Base-by-base conservation (phyloP, 345 rosid genomes). In the Cardamine resedifolia region DNA sequence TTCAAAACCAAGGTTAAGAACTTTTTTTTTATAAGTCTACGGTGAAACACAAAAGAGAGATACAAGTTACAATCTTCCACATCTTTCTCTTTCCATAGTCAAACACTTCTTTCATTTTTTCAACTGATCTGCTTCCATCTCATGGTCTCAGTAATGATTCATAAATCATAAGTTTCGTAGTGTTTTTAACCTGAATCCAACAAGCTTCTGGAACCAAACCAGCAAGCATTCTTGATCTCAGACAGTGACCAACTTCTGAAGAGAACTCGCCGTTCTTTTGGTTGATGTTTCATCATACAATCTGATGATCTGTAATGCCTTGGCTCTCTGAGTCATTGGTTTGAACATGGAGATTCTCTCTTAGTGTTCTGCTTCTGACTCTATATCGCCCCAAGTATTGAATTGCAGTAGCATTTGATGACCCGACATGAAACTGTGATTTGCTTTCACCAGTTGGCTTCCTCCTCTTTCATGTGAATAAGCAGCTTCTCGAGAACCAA, bases 381-480 rank as follows among this genome's bases (percentile, higher is more conserved):
- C 27, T 58, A 55, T 30, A 55, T 5, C 20, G 9, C 30, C 63
- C 20, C 23, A 30, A 15, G 26, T 44, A 58, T 45, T 10, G 33
- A 23, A 57, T 10, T 28, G 4, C 15, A 27, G 63, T 4, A 18
- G 53, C 31, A 14, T 57, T 21, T 69, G 56, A 30, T 56, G 30
- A 28, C n/a, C 52, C 28, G 10, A 19, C 43, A 43, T 55, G 33
- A 56, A 48, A 33, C 27, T 47, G 30, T 19, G 38, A 5, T 34
- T 47, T 59, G 31, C 62, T 52, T 10, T 52, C 68, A 72, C 45
- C 62, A 62, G 34, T 19, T 71, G 49, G 33, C 58, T 62, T 68
- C 27, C 20, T 68, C 31, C 43, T 75, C 80, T 52, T 41, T 68
- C 74, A 79, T 83, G 59, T 89, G 96, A 72, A 73, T 79, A 66